Conservation (phyloP, 176 grass and related monocot genomes). For the Triticum monococcum region DNA sequence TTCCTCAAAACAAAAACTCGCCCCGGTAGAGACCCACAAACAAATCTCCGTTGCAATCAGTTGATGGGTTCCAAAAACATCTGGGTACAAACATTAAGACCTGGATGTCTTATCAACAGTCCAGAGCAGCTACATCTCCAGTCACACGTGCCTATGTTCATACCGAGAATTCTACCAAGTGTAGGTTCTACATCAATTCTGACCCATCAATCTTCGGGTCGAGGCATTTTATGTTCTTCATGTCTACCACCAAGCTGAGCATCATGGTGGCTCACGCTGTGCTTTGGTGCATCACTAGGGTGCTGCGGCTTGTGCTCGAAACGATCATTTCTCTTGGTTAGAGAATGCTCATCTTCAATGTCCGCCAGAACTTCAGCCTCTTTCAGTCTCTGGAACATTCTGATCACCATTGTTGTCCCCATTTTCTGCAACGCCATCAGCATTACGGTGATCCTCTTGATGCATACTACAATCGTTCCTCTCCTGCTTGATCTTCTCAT, state of each 20-base stretch:
- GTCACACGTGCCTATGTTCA: not conserved
- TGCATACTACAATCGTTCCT: constrained; percentile 7
- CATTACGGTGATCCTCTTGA: constrained; percentile 21
- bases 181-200: not conserved
- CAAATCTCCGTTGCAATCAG: constrained; percentile 13
- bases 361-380: constrained; percentile 41
- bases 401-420: constrained; percentile 29
- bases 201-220: not conserved
- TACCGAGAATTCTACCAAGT: constrained; percentile 5
- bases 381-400: constrained; percentile 32
- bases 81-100: not conserved
- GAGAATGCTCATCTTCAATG: constrained; percentile 21
- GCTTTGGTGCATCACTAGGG: constrained; percentile 16
- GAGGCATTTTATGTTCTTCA: constrained; percentile 29
- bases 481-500: constrained; percentile 61
- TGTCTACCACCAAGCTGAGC: constrained; percentile 5
- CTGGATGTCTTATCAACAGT: not conserved
- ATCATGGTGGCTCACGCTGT: not conserved
- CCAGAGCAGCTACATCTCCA: not conserved
- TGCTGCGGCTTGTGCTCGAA: not conserved
- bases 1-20: not conserved
- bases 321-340: constrained; percentile 35
- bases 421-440: constrained; percentile 42
- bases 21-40: not conserved
- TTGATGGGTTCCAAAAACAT: not conserved